These are phyloP conservation scores for Microdochium bolleyi DNA, from an alignment of 2,329 filamentous ascomycete species.

Conservation along the genomic window DNA sequence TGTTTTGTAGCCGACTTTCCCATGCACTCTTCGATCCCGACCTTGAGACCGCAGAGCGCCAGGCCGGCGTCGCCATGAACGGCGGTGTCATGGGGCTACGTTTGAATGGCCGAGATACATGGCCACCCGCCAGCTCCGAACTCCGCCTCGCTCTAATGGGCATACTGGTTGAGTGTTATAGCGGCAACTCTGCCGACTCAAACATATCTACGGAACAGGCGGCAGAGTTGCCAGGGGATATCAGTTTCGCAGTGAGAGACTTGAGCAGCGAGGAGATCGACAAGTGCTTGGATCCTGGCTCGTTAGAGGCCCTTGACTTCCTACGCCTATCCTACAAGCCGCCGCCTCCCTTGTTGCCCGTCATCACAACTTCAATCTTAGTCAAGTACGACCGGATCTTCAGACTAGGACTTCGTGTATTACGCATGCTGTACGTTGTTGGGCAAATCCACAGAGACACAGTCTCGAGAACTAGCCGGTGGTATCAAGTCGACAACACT, in stretches of 20 bases:
- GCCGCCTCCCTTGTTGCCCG: conserved; percentile 58
- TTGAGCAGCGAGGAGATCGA: conserved; percentile 72
- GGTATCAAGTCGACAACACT: conserved; percentile 27
- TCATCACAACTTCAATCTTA: conserved; percentile 65
- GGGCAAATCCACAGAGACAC: conserved; percentile 56
- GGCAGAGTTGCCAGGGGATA: conserved; percentile 52
- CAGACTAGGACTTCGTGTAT: conserved; percentile 65
- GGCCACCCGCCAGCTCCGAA: conserved; percentile 93
- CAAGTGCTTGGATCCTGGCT: conserved; percentile 73
- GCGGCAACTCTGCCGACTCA: conserved; percentile 15
- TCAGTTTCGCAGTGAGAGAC: conserved; percentile 80
- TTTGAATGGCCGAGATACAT: conserved; percentile 70
- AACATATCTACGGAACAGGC: conserved; percentile 14
- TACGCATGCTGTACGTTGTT: conserved; percentile 72
- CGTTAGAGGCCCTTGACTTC: conserved; percentile 87
- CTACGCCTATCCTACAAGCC: conserved; percentile 78
- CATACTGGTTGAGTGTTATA: conserved; percentile 69
- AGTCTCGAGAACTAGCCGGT: conserved; percentile 26
- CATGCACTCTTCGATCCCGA: conserved; percentile 81
- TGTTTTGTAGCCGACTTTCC: conserved; percentile 73
- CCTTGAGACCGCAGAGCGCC: conserved; percentile 69
- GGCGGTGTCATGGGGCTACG: conserved; percentile 75
- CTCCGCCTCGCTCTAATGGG: conserved; percentile 84
- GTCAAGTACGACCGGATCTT: conserved; percentile 83
- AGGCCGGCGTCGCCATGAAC: conserved; percentile 58